Percentiles rank a stretch among this genome's conserved stretches.
Evolutionary conservation across 108 stramenopile species (phyloP).

Genomic region (Skeletonema costatum): DNA sequence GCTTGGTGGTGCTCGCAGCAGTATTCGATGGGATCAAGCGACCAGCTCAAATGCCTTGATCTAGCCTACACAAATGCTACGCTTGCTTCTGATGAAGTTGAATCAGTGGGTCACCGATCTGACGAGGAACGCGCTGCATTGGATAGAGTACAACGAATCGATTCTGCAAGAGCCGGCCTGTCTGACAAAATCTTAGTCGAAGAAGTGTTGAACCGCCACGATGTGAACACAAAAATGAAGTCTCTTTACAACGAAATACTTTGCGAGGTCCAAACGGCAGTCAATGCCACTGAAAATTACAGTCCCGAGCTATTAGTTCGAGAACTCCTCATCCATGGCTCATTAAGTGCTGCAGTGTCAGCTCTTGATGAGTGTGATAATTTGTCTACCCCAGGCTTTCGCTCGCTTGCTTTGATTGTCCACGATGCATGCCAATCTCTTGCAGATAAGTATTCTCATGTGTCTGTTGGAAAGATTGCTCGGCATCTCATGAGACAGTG

Average conservation of each 20-base stretch:
- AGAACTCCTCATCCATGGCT: constrained; percentile 63
- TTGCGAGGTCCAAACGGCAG: constrained; percentile 16
- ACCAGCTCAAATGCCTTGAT: constrained; percentile 72
- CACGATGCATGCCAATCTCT: constrained; percentile 66
- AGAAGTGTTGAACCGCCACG: constrained; percentile 45
- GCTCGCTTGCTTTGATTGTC: constrained; percentile 56
- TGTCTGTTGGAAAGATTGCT: constrained; percentile 52
- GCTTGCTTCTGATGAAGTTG: constrained; percentile 69
- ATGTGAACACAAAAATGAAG: constrained; percentile 18
- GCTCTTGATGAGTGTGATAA: constrained; percentile 44
- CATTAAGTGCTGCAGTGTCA: constrained; percentile 60
- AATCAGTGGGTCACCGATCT: constrained; percentile 22
- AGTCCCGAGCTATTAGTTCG: constrained; percentile 72
- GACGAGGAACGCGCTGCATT: constrained; percentile 50
- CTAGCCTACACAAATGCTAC: constrained; percentile 67
- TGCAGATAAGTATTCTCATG: constrained; percentile 78
- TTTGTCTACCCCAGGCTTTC: constrained; percentile 66
- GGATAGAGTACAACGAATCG: constrained; percentile 64
- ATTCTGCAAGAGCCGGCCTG: constrained; percentile 60
- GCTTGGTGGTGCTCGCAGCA: constrained; percentile 79
- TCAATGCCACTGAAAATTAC: constrained; percentile 19
- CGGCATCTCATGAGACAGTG: constrained; percentile 61
- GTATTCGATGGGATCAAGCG: constrained; percentile 53
- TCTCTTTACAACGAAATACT: constrained; percentile 30
- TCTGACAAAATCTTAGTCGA: constrained; percentile 67